These are phyloP conservation scores for Mycosarcoma mackinlayi DNA, from an alignment of 1,284 basidiomycete species.

Conservation along the genomic window DNA sequence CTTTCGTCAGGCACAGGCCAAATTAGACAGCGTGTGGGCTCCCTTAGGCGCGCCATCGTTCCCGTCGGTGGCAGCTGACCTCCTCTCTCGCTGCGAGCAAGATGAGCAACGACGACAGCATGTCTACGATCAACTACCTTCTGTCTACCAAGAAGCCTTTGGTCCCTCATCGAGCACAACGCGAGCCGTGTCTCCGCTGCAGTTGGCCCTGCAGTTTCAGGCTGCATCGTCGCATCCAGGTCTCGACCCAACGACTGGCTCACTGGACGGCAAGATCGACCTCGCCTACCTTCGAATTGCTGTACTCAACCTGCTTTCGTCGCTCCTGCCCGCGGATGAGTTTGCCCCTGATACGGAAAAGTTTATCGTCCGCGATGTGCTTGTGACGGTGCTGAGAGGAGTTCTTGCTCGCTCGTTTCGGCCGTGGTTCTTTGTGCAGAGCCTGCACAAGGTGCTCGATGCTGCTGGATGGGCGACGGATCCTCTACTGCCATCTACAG, in stretches of 20 bases:
- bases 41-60: conserved; percentile 16
- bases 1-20: conserved; percentile 26
- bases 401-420: conserved; percentile 32
- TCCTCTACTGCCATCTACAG: conserved; percentile 1
- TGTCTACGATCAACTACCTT: conserved; percentile 6
- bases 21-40: conserved; percentile 29
- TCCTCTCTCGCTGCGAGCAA: conserved; percentile 4
- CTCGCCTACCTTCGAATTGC: conserved; percentile 37
- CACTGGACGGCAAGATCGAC: conserved; percentile 43
- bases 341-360: conserved; percentile 46
- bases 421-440: conserved; percentile 53
- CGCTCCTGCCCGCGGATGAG: conserved; percentile 44
- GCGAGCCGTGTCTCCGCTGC: conserved; percentile 4
- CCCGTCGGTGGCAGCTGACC: background rate
- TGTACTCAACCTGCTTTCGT: conserved; percentile 29
- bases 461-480: conserved; percentile 25
- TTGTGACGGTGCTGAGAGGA: conserved; percentile 42
- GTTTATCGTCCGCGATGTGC: conserved; percentile 49
- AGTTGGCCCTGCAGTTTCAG: conserved; percentile 25
- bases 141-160: conserved; percentile 3
- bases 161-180: background rate
- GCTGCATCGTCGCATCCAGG: conserved; percentile 38
- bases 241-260: conserved; percentile 15
- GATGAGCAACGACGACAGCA: conserved; percentile 19
- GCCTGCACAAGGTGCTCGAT: conserved; percentile 42